These are phyloP conservation scores for Coccinonectria pachysandricola DNA, from an alignment of 2,329 filamentous ascomycete genomes.

Conservation along the genomic window DNA sequence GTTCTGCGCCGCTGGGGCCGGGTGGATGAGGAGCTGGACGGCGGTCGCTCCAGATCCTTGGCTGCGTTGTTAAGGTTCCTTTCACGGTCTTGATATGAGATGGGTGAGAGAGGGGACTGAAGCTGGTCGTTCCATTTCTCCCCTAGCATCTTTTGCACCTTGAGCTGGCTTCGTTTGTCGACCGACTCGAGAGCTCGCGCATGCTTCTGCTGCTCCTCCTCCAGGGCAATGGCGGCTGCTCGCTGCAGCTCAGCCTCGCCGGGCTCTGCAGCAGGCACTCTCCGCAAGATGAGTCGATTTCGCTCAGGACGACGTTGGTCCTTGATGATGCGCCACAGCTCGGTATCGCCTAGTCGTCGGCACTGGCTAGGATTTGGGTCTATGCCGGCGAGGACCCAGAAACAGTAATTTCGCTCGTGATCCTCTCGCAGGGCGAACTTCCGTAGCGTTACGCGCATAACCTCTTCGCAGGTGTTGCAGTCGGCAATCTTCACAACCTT, in stretches of 20 bases:
- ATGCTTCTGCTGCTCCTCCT: conserved; percentile 71
- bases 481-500: conserved; percentile 90
- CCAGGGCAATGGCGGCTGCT: conserved; percentile 78
- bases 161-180: conserved; percentile 72
- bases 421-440: conserved; percentile 85
- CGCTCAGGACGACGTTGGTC: conserved; percentile 77
- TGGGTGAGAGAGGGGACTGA: conserved; percentile 78
- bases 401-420: conserved; percentile 91
- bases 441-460: conserved; percentile 78
- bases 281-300: conserved; percentile 80
- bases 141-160: conserved; percentile 81
- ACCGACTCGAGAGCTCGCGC: conserved; percentile 49
- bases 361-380: conserved; percentile 76
- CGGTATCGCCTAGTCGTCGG: conserved; percentile 72
- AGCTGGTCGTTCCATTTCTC: conserved; percentile 73
- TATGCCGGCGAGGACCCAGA: conserved; percentile 81
- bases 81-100: conserved; percentile 60
- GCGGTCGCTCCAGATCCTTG: conserved; percentile 47
- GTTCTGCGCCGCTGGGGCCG: conserved; percentile 38
- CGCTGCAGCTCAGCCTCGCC: conserved; percentile 77
- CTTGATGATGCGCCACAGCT: conserved; percentile 84
- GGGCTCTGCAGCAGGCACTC: conserved; percentile 86
- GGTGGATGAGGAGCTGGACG: conserved; percentile 35
- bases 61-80: conserved; percentile 52
- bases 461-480: conserved; percentile 84